phyloP scores from a whole-genome alignment of 1,284 basidiomycete genomes.

The Xanthoconium separans region DNA sequence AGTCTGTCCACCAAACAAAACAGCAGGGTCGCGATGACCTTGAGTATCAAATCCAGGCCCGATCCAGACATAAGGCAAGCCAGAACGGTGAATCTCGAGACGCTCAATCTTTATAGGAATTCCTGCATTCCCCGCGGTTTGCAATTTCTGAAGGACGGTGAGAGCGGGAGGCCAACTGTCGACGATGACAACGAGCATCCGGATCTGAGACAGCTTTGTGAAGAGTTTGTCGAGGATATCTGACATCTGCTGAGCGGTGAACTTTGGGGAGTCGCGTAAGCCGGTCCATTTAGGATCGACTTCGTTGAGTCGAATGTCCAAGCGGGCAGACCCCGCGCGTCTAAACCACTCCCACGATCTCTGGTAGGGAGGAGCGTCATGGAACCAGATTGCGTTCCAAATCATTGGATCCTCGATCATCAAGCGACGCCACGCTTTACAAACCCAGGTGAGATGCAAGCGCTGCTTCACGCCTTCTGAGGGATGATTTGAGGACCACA shows the following conservation, averaged over 20 bases:
- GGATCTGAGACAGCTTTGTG: conserved; percentile 49
- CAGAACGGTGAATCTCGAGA: conserved; percentile 58
- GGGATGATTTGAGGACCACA: conserved; percentile 44
- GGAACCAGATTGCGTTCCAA: conserved; percentile 63
- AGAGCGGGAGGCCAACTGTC: conserved; percentile 51
- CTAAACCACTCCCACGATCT: conserved; percentile 53
- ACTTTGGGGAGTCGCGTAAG: conserved; percentile 26
- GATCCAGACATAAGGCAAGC: conserved; percentile 43
- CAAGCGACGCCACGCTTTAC: conserved; percentile 51
- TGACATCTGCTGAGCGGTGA: conserved; percentile 44
- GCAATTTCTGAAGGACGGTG: conserved; percentile 47
- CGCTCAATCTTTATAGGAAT: conserved; percentile 45
- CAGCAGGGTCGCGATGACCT: conserved; percentile 32
- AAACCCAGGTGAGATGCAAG: conserved; percentile 55
- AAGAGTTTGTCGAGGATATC: conserved; percentile 47
- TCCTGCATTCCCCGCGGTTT: conserved; percentile 33
- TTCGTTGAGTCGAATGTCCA: conserved; percentile 59
- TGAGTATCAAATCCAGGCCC: conserved; percentile 37
- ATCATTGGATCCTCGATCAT: conserved; percentile 49
- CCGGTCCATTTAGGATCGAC: conserved; percentile 19
- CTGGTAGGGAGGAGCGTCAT: conserved; percentile 46
- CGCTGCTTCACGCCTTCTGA: conserved; percentile 40
- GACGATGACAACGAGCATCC: conserved; percentile 53
- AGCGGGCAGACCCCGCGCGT: conserved; percentile 47
- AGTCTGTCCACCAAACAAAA: conserved; percentile 48